Evolutionary conservation across 2,329 filamentous ascomycete species (phyloP), one percentile per base, ranked within the genome.

Genomic region (Fusarium coffeatum): DNA sequence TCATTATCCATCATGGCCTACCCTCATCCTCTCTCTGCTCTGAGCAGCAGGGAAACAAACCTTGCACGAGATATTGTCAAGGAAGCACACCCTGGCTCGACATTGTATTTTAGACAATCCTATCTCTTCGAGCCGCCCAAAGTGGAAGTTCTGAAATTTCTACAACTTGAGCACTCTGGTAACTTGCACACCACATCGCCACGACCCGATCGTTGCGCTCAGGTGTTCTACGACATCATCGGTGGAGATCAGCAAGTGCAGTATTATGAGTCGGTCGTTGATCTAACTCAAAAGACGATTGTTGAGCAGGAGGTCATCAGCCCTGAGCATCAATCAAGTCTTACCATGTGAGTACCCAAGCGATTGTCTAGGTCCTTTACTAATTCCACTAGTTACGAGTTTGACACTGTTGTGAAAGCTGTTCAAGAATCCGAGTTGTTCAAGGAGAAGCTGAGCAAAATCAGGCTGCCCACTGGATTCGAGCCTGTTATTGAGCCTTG

Each of bases 41-140:
- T 80, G 6, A 71, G 66, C 18, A 22, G 69, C 34, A 59, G 69
- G 13, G 79, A 80, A 63, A 78, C 75, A 27, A 69, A 79, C 50
- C 65, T 76, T 49, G 80, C 82, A 1, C 78, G 80, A 4, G 73
- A 78, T 41, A 64, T 77, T 4, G 78, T 83, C 7, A 66, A 78
- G 16, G 56, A 59, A 5, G 60, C 75, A 10, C 74, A 80, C 28
- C 69, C 76, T 3, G 76, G 72, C 5, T 62, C 76, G 1, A 66
- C 76, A 1, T 64, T 81, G 8, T 78, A 82, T 58, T 89, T 88
- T 69, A 81, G 85, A 12, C 81, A 83, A 32, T 84, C 86, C 55
- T 85, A 83, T 2, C 77, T 88, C 5, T 76, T 77, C 13, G 86
- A 88, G 68, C 86, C 86, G 0, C 78, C 79, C 0, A 89, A 88